Evolutionary conservation across 139 green algal species (phyloP), one percentile per base, ranked within the genome.

Genomic region (Micractinium sp.): DNA sequence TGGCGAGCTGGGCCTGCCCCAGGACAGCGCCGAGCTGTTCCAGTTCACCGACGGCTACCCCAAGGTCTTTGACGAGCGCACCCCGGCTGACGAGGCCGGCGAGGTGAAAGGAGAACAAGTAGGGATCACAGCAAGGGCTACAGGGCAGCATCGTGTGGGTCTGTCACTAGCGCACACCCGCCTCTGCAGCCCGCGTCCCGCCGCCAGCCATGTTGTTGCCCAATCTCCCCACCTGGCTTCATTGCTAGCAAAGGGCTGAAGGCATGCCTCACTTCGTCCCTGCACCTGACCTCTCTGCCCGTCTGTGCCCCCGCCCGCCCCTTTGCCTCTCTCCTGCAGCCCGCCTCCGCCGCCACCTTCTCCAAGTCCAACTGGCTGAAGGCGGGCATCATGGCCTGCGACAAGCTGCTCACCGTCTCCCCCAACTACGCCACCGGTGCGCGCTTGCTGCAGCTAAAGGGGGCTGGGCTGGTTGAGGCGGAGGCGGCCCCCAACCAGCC

Each of bases 301-400:
- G 29, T 56, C 80, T 69, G 80, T 41, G 27, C 20, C 27, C 13
- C 12, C 14, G 29, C 16, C 67, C 41, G 23, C 35, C 25, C 88
- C 38, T 90, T 53, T 53, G 1, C 14, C 9, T 56, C 2, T 33
- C 25, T 20, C 35, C 33, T 78, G 60, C 82, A 87, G 82, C 84
- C 88, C 78, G 76, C 56, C 56, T 86, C 87, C 23, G 90, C 89
- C 66, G 89, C 89, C 47, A 89, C 88, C 29, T 98, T 95, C 91
- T 88, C 89, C 35, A 99, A 99, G 95, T 87, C 98, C 92, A 99
- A 99, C 97, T 99, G 97, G 97, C 93, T 99, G 85, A 97, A 98
- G 93, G 94, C 91, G 25, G 98, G 95, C 60, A 97, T 99, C 93
- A 90, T 97, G 41, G 80, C 95, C 27, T 93, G 96, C 25, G 98